These are phyloP conservation scores for Talaromyces nanjingensis DNA, from an alignment of 495 filamentous ascomycete species.

Conservation along the genomic window DNA sequence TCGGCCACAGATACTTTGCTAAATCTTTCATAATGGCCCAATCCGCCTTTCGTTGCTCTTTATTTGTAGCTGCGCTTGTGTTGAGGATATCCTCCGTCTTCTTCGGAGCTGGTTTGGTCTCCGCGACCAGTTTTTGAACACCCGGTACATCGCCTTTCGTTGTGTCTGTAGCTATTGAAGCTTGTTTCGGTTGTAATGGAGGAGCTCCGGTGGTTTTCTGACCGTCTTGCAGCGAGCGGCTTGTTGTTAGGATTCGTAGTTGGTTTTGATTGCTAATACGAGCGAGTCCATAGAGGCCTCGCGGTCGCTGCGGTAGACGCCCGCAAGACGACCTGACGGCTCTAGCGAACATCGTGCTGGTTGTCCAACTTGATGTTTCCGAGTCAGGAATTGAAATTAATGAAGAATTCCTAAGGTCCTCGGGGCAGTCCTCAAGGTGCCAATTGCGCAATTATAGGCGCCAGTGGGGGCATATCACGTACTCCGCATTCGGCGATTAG, in stretches of 20 bases:
- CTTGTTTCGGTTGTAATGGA: slow-evolving; percentile 9
- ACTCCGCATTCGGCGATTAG: slow-evolving; percentile 9
- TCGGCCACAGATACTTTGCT: slow-evolving; percentile 95
- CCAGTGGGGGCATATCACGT: slow-evolving; percentile 4
- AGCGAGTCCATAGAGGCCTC: slow-evolving; percentile 23
- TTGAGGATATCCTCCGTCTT: slow-evolving; percentile 48
- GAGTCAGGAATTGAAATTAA: slow-evolving; percentile 1
- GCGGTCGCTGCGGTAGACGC: slow-evolving; percentile 27
- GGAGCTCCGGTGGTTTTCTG: slow-evolving; percentile 15
- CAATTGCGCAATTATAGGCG: slow-evolving; percentile 2
- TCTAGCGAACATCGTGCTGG: slow-evolving; percentile 33
- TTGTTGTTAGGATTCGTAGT: slow-evolving; percentile 24
- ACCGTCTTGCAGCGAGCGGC: slow-evolving; percentile 14
- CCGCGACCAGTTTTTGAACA: slow-evolving; percentile 10
- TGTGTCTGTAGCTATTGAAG: slow-evolving; percentile 12
- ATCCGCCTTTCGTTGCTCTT: slow-evolving; percentile 91
- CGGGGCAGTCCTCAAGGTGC: background rate
- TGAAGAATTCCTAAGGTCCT: background rate
- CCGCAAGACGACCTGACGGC: slow-evolving; percentile 35
- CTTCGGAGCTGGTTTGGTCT: slow-evolving; percentile 15
- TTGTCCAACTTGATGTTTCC: slow-evolving; percentile 16
- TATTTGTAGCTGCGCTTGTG: slow-evolving; percentile 51
- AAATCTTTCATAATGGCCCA: slow-evolving; percentile 99
- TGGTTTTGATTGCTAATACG: slow-evolving; percentile 21
- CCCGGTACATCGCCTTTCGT: slow-evolving; percentile 7